Conservation (phyloP, 495 filamentous ascomycete species). For the Penicillium atrosanguineum region DNA sequence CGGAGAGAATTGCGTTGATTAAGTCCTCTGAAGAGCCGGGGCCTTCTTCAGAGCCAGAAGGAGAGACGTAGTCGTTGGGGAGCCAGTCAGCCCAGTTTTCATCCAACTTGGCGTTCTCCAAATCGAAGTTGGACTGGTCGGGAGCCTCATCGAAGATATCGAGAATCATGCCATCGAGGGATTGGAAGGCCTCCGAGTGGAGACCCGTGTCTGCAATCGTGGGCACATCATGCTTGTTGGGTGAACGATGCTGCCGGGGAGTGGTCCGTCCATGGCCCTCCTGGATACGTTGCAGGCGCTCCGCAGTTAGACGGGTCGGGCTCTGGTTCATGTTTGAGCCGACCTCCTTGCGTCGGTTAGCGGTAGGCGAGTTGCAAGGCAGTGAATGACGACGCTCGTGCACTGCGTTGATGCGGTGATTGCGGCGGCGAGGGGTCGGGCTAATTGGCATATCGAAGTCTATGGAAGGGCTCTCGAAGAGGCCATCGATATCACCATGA, state of each 20-base stretch:
- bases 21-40: conserved; percentile 31
- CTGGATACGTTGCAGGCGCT: conserved; percentile 39
- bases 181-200: conserved; percentile 26
- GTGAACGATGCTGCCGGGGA: conserved; percentile 24
- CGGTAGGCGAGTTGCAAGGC: conserved; percentile 35
- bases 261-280: conserved; percentile 22
- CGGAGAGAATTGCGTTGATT: conserved; percentile 41
- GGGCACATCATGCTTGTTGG: conserved; percentile 26
- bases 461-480: conserved; percentile 54
- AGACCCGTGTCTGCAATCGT: conserved; percentile 21
- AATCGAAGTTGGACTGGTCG: conserved; percentile 22
- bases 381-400: conserved; percentile 46
- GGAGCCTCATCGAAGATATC: conserved; percentile 39
- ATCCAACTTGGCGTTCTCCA: conserved; percentile 22
- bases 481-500: conserved; percentile 52
- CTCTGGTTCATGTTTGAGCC: conserved; percentile 24
- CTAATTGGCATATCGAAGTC: conserved; percentile 56
- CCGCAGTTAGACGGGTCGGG: conserved; percentile 35
- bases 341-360: conserved; percentile 26
- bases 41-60: conserved; percentile 27
- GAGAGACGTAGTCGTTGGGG: conserved; percentile 37
- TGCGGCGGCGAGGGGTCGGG: conserved; percentile 55
- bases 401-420: conserved; percentile 42
- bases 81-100: conserved; percentile 42
- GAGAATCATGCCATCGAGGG: conserved; percentile 39